Base-by-base conservation (phyloP, 2,329 filamentous ascomycete species). In the Neofusicoccum parvum region DNA sequence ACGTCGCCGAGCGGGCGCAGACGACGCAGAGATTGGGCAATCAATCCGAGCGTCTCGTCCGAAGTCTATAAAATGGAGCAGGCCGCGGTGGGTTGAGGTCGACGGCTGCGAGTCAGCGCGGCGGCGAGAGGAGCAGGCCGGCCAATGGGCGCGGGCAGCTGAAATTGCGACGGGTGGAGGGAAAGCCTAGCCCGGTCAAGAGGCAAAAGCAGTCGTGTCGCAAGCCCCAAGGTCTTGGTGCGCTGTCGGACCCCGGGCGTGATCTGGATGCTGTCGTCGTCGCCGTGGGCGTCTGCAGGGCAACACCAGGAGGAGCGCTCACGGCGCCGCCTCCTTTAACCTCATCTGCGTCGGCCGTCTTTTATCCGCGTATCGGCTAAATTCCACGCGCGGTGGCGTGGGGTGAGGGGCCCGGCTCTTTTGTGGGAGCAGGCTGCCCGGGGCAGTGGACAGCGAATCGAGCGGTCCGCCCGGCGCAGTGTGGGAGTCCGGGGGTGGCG, bases 301-400 rank as follows among this genome's bases (percentile, higher is more conserved):
- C 23, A 32, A 62, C 43, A 49, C 58, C 58, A 49, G 17, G 43
- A 62, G 14, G 32, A 23, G 12, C 23, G 43, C 14, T 12, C 58
- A 41, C 59, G 41, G 34, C 37, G 23, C 34, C 59, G 34, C 46
- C 46, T 27, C 48, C 20, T 51, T 50, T 62, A 62, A 62, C 59
- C 59, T 51, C 27, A 6, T n/a, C n/a, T 11, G 45, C 46, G 15
- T 36, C 56, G 56, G 56, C 32, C n/a, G 3, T 23, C 11, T 36
- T 48, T 60, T 60, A 60, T 60, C 56, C 56, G 56, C 56, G 56
- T 60, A 49, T 60, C 56, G 56, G 56, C 56, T 60, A 60, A 60
- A 60, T 37, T 49, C 56, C 43, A 17, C 3, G 37, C 11, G 23
- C 27, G 39, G 39, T 36, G 43, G 36, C 36, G 23, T n/a, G 37